Conservation (phyloP, 305 asterid genomes). For the Fraxinus greggii region DNA sequence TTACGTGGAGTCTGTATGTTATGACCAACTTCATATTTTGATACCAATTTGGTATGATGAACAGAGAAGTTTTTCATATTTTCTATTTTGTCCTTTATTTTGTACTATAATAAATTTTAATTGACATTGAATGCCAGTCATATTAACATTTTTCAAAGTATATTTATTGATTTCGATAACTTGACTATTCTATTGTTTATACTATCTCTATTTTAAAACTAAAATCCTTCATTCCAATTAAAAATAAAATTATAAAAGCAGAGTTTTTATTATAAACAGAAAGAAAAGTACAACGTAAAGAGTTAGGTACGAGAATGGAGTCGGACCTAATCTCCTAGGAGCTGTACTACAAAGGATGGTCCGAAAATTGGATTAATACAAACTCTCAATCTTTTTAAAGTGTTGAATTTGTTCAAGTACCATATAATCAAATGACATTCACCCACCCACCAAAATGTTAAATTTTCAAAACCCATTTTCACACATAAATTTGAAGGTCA, state of each 20-base stretch:
- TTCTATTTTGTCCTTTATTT: neutral
- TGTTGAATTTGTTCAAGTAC: neutral
- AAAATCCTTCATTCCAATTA: neutral
- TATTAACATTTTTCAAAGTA: neutral
- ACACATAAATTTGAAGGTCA: neutral
- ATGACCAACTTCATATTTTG: neutral
- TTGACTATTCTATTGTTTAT: neutral
- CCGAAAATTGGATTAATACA: neutral
- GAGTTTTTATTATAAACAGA: too few relatives aligned
- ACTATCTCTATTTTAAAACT: too few relatives aligned
- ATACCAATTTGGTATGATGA: neutral
- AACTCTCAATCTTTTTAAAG: neutral
- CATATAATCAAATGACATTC: neutral
- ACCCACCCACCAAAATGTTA: neutral
- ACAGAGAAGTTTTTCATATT: neutral
- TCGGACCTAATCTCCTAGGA: neutral
- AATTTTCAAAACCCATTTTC: neutral
- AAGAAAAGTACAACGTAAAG: neutral
- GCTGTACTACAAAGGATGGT: neutral
- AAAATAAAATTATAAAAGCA: neutral
- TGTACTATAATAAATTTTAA: neutral
- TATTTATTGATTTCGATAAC: neutral
- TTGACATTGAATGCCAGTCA: neutral
- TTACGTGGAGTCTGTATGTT: neutral
- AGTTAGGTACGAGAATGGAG: neutral